Percentiles rank a stretch among this genome's conserved stretches.
Evolutionary conservation across 2,329 filamentous ascomycete genomes (phyloP).

Genomic region (Alternaria sp.): DNA sequence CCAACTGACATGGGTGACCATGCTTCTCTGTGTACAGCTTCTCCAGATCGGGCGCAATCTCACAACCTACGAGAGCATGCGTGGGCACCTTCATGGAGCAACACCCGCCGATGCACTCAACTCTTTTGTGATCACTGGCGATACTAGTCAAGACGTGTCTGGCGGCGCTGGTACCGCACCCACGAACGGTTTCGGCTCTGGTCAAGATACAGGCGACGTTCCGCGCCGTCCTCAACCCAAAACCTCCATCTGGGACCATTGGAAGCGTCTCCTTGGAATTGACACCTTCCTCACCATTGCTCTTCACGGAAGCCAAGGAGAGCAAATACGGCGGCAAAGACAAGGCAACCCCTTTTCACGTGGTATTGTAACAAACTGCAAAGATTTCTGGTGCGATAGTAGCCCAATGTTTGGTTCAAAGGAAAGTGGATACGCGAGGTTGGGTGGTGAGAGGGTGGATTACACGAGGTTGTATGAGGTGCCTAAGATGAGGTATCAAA

Average conservation of each 20-base stretch:
- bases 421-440: constrained; percentile 75
- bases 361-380: constrained; percentile 87
- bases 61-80: constrained; percentile 98
- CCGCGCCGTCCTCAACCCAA: constrained; percentile 59
- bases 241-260: constrained; percentile 75
- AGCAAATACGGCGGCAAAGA: constrained; percentile 51
- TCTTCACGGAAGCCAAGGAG: constrained; percentile 70
- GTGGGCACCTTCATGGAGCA: constrained; percentile 71
- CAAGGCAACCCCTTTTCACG: constrained; percentile 83
- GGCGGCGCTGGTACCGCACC: constrained; percentile 35
- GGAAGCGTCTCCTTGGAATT: constrained; percentile 85
- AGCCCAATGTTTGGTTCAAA: constrained; percentile 79
- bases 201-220: constrained; percentile 60
- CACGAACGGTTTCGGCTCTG: constrained; percentile 67
- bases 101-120: constrained; percentile 68
- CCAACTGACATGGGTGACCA: constrained; percentile 95
- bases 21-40: constrained; percentile 93
- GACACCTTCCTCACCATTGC: constrained; percentile 95
- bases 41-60: constrained; percentile 90
- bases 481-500: constrained; percentile 71
- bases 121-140: constrained; percentile 77
- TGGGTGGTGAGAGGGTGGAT: constrained; percentile 82
- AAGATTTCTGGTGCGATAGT: constrained; percentile 95
- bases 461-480: constrained; percentile 91
- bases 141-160: constrained; percentile 66